Percentiles rank a stretch among this genome's conserved stretches.
phyloP scores from a whole-genome alignment of 2,329 filamentous ascomycete genomes.

The Fusarium sp. region DNA sequence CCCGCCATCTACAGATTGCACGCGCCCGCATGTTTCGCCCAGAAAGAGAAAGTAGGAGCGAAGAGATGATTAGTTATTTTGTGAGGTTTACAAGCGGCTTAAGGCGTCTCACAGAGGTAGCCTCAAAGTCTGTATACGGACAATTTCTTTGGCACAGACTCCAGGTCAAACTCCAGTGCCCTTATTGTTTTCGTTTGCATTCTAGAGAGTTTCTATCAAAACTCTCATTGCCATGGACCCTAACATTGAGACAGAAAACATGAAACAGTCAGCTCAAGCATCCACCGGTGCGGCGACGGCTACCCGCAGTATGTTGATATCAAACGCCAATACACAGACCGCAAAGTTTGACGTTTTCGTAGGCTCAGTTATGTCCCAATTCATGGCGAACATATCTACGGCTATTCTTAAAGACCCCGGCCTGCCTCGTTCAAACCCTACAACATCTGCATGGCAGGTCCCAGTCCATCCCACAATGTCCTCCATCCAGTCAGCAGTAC shows the following conservation, averaged over 20 bases:
- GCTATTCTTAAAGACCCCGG: slow-evolving; percentile 34
- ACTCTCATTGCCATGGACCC: neutral
- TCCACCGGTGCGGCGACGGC: rapidly evolving
- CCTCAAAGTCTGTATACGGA: neutral
- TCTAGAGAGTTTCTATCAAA: neutral
- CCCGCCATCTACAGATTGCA: neutral
- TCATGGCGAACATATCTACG: neutral
- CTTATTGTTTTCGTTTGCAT: neutral
- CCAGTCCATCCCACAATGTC: slow-evolving; percentile 40
- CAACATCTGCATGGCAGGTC: slow-evolving; percentile 44
- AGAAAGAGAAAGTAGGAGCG: neutral
- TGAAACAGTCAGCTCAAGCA: neutral
- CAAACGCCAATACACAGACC: neutral
- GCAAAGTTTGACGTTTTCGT: neutral
- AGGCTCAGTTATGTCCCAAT: neutral
- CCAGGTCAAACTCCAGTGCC: too few species aligned
- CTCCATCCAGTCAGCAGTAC: slow-evolving; percentile 35
- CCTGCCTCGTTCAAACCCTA: slow-evolving; percentile 41
- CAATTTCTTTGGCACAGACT: too few species aligned
- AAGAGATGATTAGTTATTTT: neutral
- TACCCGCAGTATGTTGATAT: too few species aligned
- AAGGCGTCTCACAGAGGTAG: neutral
- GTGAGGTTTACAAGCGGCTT: neutral
- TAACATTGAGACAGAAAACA: neutral
- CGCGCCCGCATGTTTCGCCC: neutral